Conservation (phyloP, 208 protist species). For the Balamuthia mandrillaris region DNA sequence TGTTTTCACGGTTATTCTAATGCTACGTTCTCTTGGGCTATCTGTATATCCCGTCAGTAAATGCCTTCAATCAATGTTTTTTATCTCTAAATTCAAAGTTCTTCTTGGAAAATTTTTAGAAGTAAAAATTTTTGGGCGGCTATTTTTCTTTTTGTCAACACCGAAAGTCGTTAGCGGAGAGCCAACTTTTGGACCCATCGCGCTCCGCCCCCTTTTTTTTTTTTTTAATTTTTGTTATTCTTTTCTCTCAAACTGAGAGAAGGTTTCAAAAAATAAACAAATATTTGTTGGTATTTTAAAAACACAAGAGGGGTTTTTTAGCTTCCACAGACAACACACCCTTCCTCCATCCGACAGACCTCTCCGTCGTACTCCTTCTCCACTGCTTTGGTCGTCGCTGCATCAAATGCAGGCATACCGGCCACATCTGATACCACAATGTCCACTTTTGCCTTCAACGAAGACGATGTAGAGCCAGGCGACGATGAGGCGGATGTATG, state of each 20-base stretch:
- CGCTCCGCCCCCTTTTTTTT: no score
- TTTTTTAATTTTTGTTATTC: background rate
- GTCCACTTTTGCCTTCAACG: no score
- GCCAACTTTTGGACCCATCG: background rate
- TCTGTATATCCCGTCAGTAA: background rate
- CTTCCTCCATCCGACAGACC: conserved; percentile 1
- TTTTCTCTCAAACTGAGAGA: background rate
- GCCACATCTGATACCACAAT: background rate
- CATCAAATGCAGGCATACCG: background rate
- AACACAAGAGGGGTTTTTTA: background rate
- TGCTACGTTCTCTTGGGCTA: conserved; percentile 29
- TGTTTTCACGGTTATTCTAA: background rate
- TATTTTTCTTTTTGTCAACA: background rate
- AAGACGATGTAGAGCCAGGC: background rate
- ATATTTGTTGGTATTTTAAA: background rate
- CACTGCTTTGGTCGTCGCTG: background rate
- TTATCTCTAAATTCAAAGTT: background rate
- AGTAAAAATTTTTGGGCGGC: background rate
- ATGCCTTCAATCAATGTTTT: background rate
- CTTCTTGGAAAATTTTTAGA: background rate
- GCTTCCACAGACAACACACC: background rate
- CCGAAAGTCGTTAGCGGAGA: background rate
- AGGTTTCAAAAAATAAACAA: background rate
- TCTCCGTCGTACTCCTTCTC: conserved; percentile 10
- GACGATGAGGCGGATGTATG: background rate